These are phyloP conservation scores for Pichia exigua DNA, from an alignment of 805 yeast species.

Conservation along the genomic window DNA sequence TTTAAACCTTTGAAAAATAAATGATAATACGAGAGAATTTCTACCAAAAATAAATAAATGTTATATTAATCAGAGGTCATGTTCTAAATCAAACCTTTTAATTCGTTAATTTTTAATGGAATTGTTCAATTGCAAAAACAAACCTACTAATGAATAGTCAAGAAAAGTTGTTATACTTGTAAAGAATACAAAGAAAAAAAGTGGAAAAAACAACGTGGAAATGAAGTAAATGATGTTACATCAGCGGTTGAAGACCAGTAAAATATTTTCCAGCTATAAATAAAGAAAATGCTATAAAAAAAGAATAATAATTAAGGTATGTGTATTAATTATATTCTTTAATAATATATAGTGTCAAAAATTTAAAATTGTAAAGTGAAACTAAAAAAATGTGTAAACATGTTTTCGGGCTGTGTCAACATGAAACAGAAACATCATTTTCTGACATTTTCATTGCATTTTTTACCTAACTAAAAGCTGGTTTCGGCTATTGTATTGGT, in stretches of 20 bases:
- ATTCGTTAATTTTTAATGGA: not conserved
- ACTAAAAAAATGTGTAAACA: not conserved
- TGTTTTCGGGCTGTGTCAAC: not conserved
- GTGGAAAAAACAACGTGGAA: too few relatives aligned
- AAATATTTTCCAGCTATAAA: not conserved
- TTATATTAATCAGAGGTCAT: not conserved
- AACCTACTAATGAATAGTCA: not conserved
- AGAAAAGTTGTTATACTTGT: not conserved
- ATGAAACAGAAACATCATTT: not conserved
- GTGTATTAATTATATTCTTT: not conserved
- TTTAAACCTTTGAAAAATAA: not conserved
- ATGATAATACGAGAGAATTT: not conserved
- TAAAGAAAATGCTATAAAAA: too few relatives aligned
- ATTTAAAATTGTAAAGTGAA: not conserved
- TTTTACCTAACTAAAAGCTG: not conserved
- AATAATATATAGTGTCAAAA: not conserved
- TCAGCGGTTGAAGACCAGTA: not conserved
- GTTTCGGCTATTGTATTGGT: not conserved
- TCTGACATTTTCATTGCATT: not conserved
- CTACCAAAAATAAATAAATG: too few relatives aligned
- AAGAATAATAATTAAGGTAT: too few relatives aligned
- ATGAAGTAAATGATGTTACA: not conserved
- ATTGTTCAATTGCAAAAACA: not conserved
- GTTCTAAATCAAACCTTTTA: not conserved
- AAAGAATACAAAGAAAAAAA: not conserved